phyloP scores from a whole-genome alignment of 345 rosid species.

The Eucalyptus rudis region DNA sequence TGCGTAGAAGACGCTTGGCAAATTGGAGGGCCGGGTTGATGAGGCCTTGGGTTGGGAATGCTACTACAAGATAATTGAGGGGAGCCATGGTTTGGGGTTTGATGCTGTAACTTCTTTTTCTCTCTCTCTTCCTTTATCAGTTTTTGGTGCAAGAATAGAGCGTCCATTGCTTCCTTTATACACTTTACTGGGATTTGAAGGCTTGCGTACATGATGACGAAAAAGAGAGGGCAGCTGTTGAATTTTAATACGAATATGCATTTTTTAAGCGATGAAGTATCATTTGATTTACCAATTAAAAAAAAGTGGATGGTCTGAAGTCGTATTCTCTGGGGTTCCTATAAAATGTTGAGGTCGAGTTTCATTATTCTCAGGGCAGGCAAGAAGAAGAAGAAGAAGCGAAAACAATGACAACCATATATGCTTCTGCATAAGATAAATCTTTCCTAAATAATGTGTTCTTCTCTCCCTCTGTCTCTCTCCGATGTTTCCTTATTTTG shows the following conservation, averaged over 20 bases:
- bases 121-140: neutral
- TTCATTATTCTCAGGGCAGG: neutral
- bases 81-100: neutral
- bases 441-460: neutral
- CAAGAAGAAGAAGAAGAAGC: neutral
- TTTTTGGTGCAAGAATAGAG: neutral
- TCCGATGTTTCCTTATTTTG: neutral
- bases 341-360: neutral
- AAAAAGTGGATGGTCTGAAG: neutral
- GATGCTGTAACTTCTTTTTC: neutral
- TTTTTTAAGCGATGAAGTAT: neutral
- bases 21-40: constrained; percentile 48
- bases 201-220: neutral
- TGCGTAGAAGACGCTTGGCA: constrained; percentile 36
- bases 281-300: neutral
- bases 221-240: neutral
- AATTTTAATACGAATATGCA: neutral
- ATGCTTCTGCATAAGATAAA: neutral
- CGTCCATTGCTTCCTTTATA: neutral
- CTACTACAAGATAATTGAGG: constrained; percentile 37
- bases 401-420: neutral
- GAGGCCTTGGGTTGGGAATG: constrained; percentile 56
- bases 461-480: neutral
- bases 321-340: neutral
- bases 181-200: neutral